Conservation (phyloP, 768 basidiomycete genomes). For the Naganishia kalamii region DNA sequence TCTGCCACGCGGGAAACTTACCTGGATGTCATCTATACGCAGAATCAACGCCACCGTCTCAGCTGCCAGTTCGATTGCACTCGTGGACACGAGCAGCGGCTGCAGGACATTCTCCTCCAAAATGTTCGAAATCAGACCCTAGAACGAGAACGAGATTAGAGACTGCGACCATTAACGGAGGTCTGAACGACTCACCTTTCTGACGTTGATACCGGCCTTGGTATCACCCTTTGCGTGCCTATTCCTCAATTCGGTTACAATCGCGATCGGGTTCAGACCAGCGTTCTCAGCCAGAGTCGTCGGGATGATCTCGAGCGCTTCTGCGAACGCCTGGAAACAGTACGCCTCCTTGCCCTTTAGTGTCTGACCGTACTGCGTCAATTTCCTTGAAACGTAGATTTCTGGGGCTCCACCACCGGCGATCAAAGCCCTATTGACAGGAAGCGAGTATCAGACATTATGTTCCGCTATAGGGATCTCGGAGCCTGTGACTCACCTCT, state of each 20-base stretch:
- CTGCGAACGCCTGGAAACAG: slow-evolving; percentile 97
- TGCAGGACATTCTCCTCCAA: slow-evolving; percentile 96
- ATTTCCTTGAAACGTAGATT: slow-evolving; percentile 86
- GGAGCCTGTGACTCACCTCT: slow-evolving; percentile 60
- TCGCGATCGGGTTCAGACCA: slow-evolving; percentile 92
- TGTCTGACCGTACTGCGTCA: slow-evolving; percentile 84
- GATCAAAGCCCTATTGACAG: slow-evolving; percentile 66
- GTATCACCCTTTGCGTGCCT: slow-evolving; percentile 90
- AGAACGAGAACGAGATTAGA: neutral
- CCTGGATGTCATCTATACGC: slow-evolving; percentile 71
- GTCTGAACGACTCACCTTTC: slow-evolving; percentile 60
- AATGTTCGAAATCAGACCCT: slow-evolving; percentile 97
- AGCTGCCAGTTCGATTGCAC: slow-evolving; percentile 87
- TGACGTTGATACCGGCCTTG: slow-evolving; percentile 95
- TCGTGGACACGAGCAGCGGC: slow-evolving; percentile 87
- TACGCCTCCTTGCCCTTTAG: slow-evolving; percentile 98
- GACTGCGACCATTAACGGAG: neutral
- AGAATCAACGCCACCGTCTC: slow-evolving; percentile 95
- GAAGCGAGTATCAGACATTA: neutral
- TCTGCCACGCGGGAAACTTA: slow-evolving; percentile 19
- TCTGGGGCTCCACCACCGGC: slow-evolving; percentile 96
- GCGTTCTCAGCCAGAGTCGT: slow-evolving; percentile 97
- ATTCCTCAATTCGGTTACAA: slow-evolving; percentile 95
- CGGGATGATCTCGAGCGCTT: slow-evolving; percentile 94
- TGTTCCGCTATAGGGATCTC: no score